phyloP scores from a whole-genome alignment of 2,329 filamentous ascomycete species.

The Escovopsis sp. region DNA sequence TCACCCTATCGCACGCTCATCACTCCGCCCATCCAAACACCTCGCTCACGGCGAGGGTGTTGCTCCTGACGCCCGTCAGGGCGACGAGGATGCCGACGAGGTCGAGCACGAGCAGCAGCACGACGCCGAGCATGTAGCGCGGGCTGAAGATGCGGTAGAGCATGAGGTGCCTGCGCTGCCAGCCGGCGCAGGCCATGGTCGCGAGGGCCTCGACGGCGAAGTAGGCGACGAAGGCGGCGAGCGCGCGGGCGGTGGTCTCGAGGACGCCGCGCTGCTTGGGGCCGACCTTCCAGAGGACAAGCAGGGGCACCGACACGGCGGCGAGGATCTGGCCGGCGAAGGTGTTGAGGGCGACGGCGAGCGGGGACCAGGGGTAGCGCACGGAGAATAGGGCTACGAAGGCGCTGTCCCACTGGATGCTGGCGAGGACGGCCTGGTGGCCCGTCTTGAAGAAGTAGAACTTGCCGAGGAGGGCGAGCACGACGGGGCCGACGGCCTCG shows the following conservation, averaged over 20 bases:
- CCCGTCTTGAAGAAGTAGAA: slow-evolving; percentile 98
- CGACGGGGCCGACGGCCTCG: slow-evolving; percentile 65
- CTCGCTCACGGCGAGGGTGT: slow-evolving; percentile 64
- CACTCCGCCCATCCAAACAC: slow-evolving; percentile 69
- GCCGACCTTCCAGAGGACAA: slow-evolving; percentile 79
- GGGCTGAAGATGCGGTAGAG: slow-evolving; percentile 88
- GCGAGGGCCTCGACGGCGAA: slow-evolving; percentile 72
- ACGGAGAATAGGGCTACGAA: slow-evolving; percentile 79
- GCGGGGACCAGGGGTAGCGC: slow-evolving; percentile 76
- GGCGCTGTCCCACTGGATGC: slow-evolving; percentile 90
- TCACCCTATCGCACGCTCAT: too few relatives aligned
- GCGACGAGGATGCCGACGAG: slow-evolving; percentile 55
- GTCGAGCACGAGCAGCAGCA: slow-evolving; percentile 62
- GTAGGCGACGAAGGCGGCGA: slow-evolving; percentile 65
- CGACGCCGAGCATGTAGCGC: slow-evolving; percentile 70
- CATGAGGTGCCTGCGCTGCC: slow-evolving; percentile 86
- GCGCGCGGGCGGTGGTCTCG: slow-evolving; percentile 53
- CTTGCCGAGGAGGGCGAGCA: slow-evolving; percentile 77
- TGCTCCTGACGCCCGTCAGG: slow-evolving; percentile 61
- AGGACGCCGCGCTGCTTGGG: slow-evolving; percentile 57
- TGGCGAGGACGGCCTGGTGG: slow-evolving; percentile 75
- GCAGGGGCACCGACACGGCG: slow-evolving; percentile 61
- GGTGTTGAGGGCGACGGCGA: slow-evolving; percentile 72
- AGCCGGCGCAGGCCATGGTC: slow-evolving; percentile 81
- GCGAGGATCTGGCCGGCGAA: slow-evolving; percentile 82